A percentile compares a stretch with the other conserved stretches of the same genome.
phyloP scores from a whole-genome alignment of 2,329 filamentous ascomycete genomes.

The Rhinocladiella similis region DNA sequence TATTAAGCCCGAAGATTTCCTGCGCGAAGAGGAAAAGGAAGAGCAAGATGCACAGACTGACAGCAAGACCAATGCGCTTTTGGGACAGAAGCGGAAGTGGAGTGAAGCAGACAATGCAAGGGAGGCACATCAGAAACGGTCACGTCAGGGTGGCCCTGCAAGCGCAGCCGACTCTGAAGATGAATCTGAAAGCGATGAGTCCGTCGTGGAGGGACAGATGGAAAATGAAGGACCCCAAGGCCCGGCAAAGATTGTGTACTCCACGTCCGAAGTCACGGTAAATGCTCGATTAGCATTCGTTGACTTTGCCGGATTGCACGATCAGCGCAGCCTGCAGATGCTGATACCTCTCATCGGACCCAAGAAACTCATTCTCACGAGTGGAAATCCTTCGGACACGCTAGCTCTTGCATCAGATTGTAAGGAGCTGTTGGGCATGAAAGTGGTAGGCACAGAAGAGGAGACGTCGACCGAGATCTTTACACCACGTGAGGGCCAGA shows the following conservation, averaged over 20 bases:
- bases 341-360: conserved; percentile 91
- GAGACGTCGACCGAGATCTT: conserved; percentile 67
- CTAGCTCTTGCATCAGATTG: conserved; percentile 76
- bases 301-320: conserved; percentile 89
- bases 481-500: conserved; percentile 71
- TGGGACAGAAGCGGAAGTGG: conserved; percentile 95
- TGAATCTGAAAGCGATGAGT: conserved; percentile 58
- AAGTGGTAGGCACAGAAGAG: conserved; percentile 43
- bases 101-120: conserved; percentile 61
- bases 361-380: conserved; percentile 89
- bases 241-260: conserved; percentile 73
- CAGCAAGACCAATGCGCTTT: conserved; percentile 57
- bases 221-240: conserved; percentile 52
- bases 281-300: conserved; percentile 80
- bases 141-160: conserved; percentile 18
- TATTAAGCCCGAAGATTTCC: conserved; percentile 90
- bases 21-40: conserved; percentile 88
- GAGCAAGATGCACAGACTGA: conserved; percentile 62
- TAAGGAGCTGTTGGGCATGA: conserved; percentile 61
- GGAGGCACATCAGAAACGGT: conserved; percentile 38
- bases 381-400: conserved; percentile 78
- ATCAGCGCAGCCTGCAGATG: conserved; percentile 91
- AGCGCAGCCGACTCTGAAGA: conserved; percentile 41
- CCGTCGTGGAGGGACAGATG: conserved; percentile 55
- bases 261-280: conserved; percentile 63